phyloP scores from a whole-genome alignment of 306 rosid genomes.

The Cercis canadensis region DNA sequence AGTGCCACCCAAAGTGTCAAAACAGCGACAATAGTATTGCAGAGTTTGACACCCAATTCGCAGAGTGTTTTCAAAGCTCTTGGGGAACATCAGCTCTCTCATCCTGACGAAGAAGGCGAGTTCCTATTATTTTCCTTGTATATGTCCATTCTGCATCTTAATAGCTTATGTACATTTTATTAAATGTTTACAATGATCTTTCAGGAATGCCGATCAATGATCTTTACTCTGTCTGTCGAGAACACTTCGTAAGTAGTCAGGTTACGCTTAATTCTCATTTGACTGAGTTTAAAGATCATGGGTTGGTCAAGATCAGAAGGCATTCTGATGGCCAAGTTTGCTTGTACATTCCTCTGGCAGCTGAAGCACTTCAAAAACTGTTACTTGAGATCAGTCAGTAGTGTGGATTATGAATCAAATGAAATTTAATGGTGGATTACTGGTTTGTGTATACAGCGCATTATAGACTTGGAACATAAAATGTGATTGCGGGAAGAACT shows the following conservation, averaged over 20 bases:
- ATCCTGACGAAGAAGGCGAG: constrained; percentile 85
- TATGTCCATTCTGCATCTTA: constrained; percentile 23
- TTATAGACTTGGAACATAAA: background rate
- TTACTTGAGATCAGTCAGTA: constrained; percentile 54
- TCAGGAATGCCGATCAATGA: constrained; percentile 80
- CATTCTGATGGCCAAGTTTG: constrained; percentile 94
- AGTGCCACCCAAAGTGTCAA: constrained; percentile 75
- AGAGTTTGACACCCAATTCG: constrained; percentile 94
- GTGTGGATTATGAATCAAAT: constrained; percentile 2
- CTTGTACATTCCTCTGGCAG: constrained; percentile 58
- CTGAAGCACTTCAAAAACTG: constrained; percentile 84
- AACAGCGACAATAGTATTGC: constrained; percentile 84
- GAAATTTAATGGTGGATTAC: background rate
- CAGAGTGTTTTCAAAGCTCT: constrained; percentile 91
- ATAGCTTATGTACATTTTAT: constrained; percentile 1
- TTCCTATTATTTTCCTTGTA: constrained; percentile 24
- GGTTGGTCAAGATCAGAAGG: constrained; percentile 80
- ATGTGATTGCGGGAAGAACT: background rate
- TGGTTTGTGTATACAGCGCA: background rate
- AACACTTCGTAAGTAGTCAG: constrained; percentile 86
- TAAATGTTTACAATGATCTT: constrained; percentile 7
- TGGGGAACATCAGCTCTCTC: constrained; percentile 76
- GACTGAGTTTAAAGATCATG: constrained; percentile 94
- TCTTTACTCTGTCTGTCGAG: constrained; percentile 76
- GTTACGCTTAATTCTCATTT: constrained; percentile 83